phyloP scores from a whole-genome alignment of 2,329 filamentous ascomycete genomes.

The Torrubiellomyces zombiae region DNA sequence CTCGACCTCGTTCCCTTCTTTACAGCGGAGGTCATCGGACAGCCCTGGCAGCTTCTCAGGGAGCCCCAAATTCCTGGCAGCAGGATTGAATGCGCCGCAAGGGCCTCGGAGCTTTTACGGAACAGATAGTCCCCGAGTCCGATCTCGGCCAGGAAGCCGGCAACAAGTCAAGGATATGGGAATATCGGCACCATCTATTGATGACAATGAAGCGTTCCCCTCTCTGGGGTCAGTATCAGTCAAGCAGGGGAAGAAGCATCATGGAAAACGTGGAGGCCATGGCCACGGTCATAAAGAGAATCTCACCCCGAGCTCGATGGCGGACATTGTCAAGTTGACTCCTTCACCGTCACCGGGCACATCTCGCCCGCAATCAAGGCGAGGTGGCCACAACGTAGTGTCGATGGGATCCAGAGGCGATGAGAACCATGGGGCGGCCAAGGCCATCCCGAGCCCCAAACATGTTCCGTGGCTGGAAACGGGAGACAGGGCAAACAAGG shows the following conservation, averaged over 20 bases:
- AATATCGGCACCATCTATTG: conserved; percentile 58
- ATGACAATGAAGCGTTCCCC: conserved; percentile 92
- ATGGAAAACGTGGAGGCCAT: conserved; percentile 78
- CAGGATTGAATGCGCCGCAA: conserved; percentile 47
- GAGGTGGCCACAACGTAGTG: conserved; percentile 42
- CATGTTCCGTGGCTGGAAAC: conserved; percentile 96
- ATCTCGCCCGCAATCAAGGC: conserved; percentile 43
- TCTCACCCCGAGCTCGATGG: conserved; percentile 57
- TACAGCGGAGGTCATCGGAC: conserved; percentile 45
- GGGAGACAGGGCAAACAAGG: conserved; percentile 75
- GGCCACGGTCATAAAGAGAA: conserved; percentile 55
- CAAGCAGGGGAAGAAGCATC: conserved; percentile 77
- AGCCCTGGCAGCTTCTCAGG: conserved; percentile 36
- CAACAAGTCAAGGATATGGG: conserved; percentile 44
- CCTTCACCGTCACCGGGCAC: conserved; percentile 58
- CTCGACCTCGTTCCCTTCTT: conserved; percentile 67
- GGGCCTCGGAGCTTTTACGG: conserved; percentile 49
- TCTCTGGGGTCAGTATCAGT: conserved; percentile 60
- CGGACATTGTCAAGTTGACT: conserved; percentile 90
- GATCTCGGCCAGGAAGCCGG: conserved; percentile 73
- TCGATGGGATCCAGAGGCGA: conserved; percentile 40
- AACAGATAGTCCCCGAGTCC: conserved; percentile 48
- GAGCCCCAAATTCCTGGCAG: conserved; percentile 32
- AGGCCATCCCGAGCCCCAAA: conserved; percentile 72
- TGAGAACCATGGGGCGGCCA: conserved; percentile 67